A percentile compares a stretch with the other conserved stretches of the same genome.
phyloP scores from a whole-genome alignment of 2,329 filamentous ascomycete genomes.

The Drechslerella dactyloides region DNA sequence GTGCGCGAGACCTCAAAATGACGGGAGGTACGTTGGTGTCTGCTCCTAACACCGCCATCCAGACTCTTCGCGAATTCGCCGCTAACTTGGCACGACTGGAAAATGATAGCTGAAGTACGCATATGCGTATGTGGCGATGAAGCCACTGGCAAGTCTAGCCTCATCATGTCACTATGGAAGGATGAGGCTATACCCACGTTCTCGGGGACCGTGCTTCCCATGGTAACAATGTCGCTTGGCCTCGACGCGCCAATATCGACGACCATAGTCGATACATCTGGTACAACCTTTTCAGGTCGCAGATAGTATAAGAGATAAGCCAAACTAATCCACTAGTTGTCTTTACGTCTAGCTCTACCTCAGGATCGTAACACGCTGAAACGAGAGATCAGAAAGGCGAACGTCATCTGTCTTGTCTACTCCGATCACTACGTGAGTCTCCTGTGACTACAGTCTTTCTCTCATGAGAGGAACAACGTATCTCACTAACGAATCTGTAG shows the following conservation, averaged over 20 bases:
- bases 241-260: conserved; percentile 97
- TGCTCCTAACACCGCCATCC: background rate
- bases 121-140: conserved; percentile 50
- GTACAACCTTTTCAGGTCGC: background rate
- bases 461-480: background rate
- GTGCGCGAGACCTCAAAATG: no score
- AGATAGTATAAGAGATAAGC: background rate
- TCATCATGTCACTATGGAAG: conserved; percentile 95
- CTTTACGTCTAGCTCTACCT: conserved; percentile 69
- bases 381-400: conserved; percentile 94
- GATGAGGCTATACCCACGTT: conserved; percentile 95
- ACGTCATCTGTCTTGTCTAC: conserved; percentile 95
- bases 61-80: background rate
- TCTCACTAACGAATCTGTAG: conserved; percentile 43
- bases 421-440: conserved; percentile 79
- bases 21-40: background rate
- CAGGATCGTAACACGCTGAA: conserved; percentile 89
- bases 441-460: background rate
- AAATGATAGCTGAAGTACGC: conserved; percentile 48
- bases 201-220: conserved; percentile 91
- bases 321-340: background rate
- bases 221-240: conserved; percentile 90
- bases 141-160: conserved; percentile 85
- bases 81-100: background rate
- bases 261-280: conserved; percentile 93